A percentile compares a stretch with the other conserved stretches of the same genome.
Conservation (phyloP, 768 basidiomycete genomes). For the Russula griseocarnosa region DNA sequence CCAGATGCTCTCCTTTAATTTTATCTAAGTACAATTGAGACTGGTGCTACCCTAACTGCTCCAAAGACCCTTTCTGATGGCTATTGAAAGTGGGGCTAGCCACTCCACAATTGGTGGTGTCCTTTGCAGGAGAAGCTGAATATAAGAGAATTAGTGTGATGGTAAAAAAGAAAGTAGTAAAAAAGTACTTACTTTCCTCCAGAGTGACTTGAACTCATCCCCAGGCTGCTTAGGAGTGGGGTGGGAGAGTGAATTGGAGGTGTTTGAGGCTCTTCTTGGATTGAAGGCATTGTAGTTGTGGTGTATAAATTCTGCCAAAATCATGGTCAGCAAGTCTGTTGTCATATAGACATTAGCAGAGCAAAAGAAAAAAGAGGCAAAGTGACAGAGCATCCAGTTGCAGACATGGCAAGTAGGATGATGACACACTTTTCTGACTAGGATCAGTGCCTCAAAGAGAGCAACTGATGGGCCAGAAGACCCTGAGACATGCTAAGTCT, state of each 20-base stretch:
- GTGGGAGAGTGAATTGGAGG: background rate
- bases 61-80: background rate
- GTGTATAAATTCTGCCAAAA: background rate
- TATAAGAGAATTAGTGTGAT: background rate
- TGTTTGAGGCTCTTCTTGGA: background rate
- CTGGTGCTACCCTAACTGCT: slow-evolving; percentile 4
- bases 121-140: background rate
- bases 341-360: background rate
- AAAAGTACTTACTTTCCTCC: background rate
- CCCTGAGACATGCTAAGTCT: too few relatives aligned
- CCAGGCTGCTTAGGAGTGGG: background rate
- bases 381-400: background rate
- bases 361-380: too few relatives aligned
- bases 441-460: too few relatives aligned
- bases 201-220: background rate
- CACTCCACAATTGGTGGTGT: background rate
- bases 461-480: too few relatives aligned
- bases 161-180: background rate
- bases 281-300: background rate
- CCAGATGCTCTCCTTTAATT: background rate
- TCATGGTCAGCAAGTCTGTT: background rate
- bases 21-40: background rate
- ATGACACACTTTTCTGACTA: too few relatives aligned
- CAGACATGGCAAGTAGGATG: background rate
- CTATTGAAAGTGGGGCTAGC: background rate